A percentile compares a stretch with the other conserved stretches of the same genome.
Conservation (phyloP, 306 rosid genomes). For the Dalbergia oliveri region DNA sequence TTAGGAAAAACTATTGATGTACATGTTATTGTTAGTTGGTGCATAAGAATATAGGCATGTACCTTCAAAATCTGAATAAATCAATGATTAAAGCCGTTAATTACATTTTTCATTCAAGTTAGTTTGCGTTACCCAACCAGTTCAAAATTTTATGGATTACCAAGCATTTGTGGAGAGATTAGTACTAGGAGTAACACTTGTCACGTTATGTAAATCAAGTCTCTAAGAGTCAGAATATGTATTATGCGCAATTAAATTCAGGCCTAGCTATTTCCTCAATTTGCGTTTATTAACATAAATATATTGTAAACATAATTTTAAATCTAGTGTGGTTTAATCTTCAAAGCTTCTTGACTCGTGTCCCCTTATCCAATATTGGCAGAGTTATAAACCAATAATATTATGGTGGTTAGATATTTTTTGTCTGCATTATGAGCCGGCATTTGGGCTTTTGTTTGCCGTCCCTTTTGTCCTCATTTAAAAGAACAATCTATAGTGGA, state of each 20-base stretch:
- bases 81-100: neutral
- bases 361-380: neutral
- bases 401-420: neutral
- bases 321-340: too few species aligned
- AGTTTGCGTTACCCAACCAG: too few species aligned
- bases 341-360: too few species aligned
- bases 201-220: too few species aligned
- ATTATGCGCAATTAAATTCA: too few species aligned
- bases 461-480: constrained; percentile 2
- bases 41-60: neutral
- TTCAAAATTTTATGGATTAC: too few species aligned
- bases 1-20: neutral
- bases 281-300: too few species aligned
- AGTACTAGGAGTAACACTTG: too few species aligned
- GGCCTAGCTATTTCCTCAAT: too few species aligned
- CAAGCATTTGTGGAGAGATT: too few species aligned
- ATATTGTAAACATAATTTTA: too few species aligned
- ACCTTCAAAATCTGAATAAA: neutral
- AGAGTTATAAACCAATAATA: neutral
- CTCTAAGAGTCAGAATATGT: too few species aligned
- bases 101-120: neutral
- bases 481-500: neutral
- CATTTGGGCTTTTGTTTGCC: constrained; percentile 15
- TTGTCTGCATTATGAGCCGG: constrained; percentile 15
- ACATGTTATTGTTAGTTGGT: neutral